Base-by-base conservation (phyloP, 225 moss, liverwort and hornwort species). In the Bryum argenteum region DNA sequence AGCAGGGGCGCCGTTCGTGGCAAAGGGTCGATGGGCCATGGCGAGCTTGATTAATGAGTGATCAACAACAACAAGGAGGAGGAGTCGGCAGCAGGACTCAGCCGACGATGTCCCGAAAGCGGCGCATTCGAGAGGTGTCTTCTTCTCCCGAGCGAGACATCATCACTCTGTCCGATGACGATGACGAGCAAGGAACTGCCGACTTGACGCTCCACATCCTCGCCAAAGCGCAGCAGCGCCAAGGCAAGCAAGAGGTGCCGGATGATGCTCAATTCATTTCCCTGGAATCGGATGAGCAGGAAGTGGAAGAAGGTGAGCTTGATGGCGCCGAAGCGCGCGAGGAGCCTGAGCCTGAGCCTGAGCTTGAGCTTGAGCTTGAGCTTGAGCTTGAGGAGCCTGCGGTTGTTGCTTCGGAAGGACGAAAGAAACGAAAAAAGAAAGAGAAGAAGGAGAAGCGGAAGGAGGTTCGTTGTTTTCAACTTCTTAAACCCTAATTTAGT, bases 251-350 rank as follows among this genome's bases (percentile, higher is more conserved):
- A 33, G 23, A 63, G 23, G 48, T 38, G 38, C 9, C 19, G 40
- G 56, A 56, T 8, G 67, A 62, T 51, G 51, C 56, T 58, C 45
- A 26, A 6, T 28, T 54, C 2, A 20, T 69, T 12, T 19, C 20
- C 17, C 21, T 70, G 70, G 74, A 70, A 16, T 74, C 63, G 8
- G 74, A 70, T 20, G 73, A 69, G 48, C 17, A 53, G 15, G 66
- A 63, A 47, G 54, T 74, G 23, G 83, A 83, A 69, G 83, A 83
- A 54, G 83, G 73, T 21, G 83, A 77, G 61, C 65, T 83, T 9
- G 71, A 74, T 33, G 69, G 17, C 10, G 56, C 13, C 40, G 45
- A 48, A 24, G 66, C 54, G 22, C 74, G 22, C 16, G 44, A 11
- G 57, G 73, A 71, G 28, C 55, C 43, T 61, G 51, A 18, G 41